Percentiles rank a stretch among this genome's conserved stretches.
Evolutionary conservation across 805 yeast genomes (phyloP).

Genomic region (Candida chilensis): DNA sequence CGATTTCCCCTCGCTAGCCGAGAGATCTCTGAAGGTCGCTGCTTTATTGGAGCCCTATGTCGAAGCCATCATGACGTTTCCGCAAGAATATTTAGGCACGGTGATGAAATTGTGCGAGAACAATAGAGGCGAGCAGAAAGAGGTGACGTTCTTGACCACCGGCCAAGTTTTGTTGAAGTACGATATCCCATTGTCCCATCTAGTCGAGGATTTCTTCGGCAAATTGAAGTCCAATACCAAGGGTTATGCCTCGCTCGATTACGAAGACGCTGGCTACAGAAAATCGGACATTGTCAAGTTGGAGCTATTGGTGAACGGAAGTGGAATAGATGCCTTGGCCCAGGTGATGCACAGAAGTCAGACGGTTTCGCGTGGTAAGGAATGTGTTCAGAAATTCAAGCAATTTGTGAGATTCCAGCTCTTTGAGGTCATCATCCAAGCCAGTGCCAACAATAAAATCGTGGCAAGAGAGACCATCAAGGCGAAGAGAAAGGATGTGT

Average conservation of each 20-base stretch:
- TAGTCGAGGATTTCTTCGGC: conserved; percentile 94
- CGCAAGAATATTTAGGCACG: conserved; percentile 79
- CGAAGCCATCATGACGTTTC: conserved; percentile 83
- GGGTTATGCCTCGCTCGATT: conserved; percentile 92
- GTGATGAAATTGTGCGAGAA: conserved; percentile 82
- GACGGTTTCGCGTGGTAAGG: conserved; percentile 63
- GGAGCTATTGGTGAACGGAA: conserved; percentile 85
- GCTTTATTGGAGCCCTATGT: conserved; percentile 77
- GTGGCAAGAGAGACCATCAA: conserved; percentile 90
- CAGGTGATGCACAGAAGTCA: conserved; percentile 82
- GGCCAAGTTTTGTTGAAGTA: conserved; percentile 80
- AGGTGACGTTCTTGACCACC: conserved; percentile 63
- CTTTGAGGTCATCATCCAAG: conserved; percentile 90
- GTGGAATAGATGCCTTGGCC: conserved; percentile 84
- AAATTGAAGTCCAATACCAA: conserved; percentile 80
- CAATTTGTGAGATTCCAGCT: conserved; percentile 74
- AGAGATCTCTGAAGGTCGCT: conserved; percentile 37
- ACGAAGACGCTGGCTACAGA: conserved; percentile 86
- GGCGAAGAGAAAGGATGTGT: conserved; percentile 91
- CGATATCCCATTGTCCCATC: conserved; percentile 75
- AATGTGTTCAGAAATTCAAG: conserved; percentile 77
- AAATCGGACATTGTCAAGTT: conserved; percentile 76
- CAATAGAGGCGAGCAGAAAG: conserved; percentile 77
- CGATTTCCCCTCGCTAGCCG: conserved; percentile 68
- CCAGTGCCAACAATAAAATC: conserved; percentile 69